Percentiles rank a stretch among this genome's conserved stretches.
Evolutionary conservation across 1,139 yeast genomes (phyloP).

Genomic region (Ogataea hybrid): DNA sequence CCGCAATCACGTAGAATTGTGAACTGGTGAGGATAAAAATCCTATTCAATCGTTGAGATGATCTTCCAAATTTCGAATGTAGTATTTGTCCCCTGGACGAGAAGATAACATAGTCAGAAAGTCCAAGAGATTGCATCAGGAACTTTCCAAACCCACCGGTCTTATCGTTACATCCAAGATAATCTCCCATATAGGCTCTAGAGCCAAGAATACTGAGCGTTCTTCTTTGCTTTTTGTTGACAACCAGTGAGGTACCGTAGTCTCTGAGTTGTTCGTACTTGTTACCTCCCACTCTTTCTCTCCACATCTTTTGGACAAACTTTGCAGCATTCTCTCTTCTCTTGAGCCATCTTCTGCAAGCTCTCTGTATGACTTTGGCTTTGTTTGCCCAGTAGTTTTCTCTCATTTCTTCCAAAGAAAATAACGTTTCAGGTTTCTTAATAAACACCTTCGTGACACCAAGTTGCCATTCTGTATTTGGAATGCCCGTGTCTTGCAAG

Average conservation of each 20-base stretch:
- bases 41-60: constrained; percentile 76
- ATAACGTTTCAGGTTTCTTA: constrained; percentile 95
- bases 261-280: constrained; percentile 82
- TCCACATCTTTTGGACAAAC: constrained; percentile 81
- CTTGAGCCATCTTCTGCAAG: constrained; percentile 85
- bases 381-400: constrained; percentile 98
- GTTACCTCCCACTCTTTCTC: constrained; percentile 72
- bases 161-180: constrained; percentile 76
- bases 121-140: constrained; percentile 62
- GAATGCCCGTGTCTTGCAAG: constrained; percentile 76
- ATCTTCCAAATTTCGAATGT: constrained; percentile 86
- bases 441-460: constrained; percentile 95
- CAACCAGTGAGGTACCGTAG: constrained; percentile 67
- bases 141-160: constrained; percentile 59
- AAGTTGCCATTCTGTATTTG: constrained; percentile 78
- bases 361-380: constrained; percentile 97
- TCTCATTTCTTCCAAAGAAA: constrained; percentile 94
- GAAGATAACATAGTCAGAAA: constrained; percentile 69
- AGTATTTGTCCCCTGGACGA: constrained; percentile 81
- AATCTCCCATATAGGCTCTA: constrained; percentile 93
- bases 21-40: constrained; percentile 66
- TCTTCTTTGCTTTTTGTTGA: constrained; percentile 85
- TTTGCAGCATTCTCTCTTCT: constrained; percentile 87
- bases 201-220: constrained; percentile 84
- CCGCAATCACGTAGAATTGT: constrained; percentile 67